Base-by-base conservation (phyloP, 2,329 filamentous ascomycete species). In the Penicillium aurantiogriseum region DNA sequence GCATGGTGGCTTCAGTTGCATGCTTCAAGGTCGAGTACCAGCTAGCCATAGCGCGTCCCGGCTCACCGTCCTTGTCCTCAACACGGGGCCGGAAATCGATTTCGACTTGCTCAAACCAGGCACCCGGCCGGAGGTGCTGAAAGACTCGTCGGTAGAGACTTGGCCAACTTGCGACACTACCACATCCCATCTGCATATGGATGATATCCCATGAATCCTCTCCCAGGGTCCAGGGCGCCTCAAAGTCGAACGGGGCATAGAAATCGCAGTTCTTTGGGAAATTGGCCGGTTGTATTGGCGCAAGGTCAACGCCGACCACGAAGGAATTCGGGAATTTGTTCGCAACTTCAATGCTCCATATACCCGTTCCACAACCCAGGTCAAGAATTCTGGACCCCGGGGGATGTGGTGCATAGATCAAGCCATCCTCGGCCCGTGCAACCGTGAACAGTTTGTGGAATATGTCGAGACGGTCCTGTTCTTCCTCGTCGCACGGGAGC, bases 281-380 rank as follows among this genome's bases (percentile, higher is more conserved):
- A 57, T 90, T 93, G 65, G 69, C 54, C 11, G 85, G 85, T 67
- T 88, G 86, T 57, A 87, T 86, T 50, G 82, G 80, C 40, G 83
- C 81, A 23, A 89, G 75, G 69, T 89, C 86, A 27, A 87, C 71
- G 25, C 85, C 86, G 25, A 82, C 71, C 49, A 88, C 84, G 71
- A 85, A 82, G 51, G 85, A 81, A 21, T 82, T 69, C 13, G 79
- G 79, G 68, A 84, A 87, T 71, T 80, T 80, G 83, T 89, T 87
- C 61, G 89, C 89, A 76, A 96, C 88, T 64, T 93, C 89, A 66
- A 95, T 90, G 40, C 89, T 85, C 93, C 93, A 97, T 60, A 96
- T 93, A 39, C 91, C 92, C 1, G 91, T 96, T 21, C 92, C 93
- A 62, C 89, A 92, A 42, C 92, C 93, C 53, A 96, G 69, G 66